phyloP scores from a whole-genome alignment of 2,329 filamentous ascomycete species.

The Massarina eburnea region DNA sequence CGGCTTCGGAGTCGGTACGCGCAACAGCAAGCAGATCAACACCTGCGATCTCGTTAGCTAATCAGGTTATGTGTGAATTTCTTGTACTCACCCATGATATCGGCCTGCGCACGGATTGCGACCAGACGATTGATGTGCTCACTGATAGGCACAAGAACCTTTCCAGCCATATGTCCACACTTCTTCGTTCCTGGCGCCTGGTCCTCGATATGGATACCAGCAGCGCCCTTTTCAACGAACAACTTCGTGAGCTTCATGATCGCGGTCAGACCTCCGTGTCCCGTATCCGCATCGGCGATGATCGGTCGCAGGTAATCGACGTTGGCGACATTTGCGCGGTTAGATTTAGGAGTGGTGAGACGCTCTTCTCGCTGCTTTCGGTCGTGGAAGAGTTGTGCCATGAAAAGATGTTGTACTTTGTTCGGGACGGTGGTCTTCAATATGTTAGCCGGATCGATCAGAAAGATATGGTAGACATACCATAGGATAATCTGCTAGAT shows the following conservation, averaged over 20 bases:
- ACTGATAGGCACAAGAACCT: conserved; percentile 92
- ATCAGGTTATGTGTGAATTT: not conserved
- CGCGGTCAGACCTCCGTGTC: conserved; percentile 95
- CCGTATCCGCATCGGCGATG: conserved; percentile 94
- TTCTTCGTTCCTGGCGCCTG: conserved; percentile 99
- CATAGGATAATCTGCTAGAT: conserved; percentile 92
- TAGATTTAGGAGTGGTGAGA: conserved; percentile 70
- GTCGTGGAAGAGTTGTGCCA: conserved; percentile 99
- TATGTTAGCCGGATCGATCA: conserved; percentile 14
- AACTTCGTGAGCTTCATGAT: conserved; percentile 99
- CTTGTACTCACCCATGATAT: conserved; percentile 79
- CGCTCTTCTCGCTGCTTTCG: conserved; percentile 98
- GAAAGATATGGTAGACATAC: conserved; percentile 22
- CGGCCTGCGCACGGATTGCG: conserved; percentile 93
- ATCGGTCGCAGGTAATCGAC: conserved; percentile 95
- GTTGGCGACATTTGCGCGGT: conserved; percentile 74
- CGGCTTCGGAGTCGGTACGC: conserved; percentile 95
- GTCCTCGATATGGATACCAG: conserved; percentile 98
- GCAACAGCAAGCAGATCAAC: conserved; percentile 87
- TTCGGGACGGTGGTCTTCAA: conserved; percentile 90
- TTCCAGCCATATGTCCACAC: conserved; percentile 99
- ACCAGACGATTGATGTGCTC: conserved; percentile 98
- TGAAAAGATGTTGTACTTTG: conserved; percentile 96
- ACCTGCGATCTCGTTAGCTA: conserved; percentile 48
- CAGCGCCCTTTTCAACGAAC: conserved; percentile 93